Conservation (phyloP, 1,284 basidiomycete genomes). For the Tilletia horrida region DNA sequence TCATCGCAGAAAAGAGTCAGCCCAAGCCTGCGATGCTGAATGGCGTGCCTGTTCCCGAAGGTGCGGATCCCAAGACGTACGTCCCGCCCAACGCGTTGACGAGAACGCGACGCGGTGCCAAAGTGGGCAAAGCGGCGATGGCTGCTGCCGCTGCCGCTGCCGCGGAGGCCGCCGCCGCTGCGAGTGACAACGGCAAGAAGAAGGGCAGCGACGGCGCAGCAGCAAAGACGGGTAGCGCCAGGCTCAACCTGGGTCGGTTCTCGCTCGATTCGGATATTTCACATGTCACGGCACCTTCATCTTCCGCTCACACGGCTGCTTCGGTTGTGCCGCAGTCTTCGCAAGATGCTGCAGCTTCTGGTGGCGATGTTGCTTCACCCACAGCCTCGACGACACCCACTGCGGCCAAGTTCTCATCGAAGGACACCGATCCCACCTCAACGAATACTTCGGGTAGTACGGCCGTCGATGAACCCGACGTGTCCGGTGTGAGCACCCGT, state of each 20-base stretch:
- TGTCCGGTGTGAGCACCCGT: too few relatives aligned
- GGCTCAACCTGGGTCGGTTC: neutral
- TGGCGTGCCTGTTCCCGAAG: constrained; percentile 4
- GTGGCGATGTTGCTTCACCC: neutral
- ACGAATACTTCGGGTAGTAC: too few relatives aligned
- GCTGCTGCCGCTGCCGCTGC: too few relatives aligned
- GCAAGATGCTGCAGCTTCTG: neutral
- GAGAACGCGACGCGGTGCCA: constrained; percentile 20
- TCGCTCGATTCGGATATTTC: neutral
- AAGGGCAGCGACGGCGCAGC: neutral
- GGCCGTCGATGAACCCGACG: too few relatives aligned
- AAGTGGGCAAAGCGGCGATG: constrained; percentile 8
- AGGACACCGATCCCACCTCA: too few relatives aligned
- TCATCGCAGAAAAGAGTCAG: neutral
- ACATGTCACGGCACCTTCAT: neutral
- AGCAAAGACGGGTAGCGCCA: too few relatives aligned
- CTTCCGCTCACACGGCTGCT: constrained; percentile 26
- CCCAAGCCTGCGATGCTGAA: constrained; percentile 9
- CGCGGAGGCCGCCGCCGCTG: neutral
- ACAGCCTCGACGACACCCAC: constrained; percentile 26
- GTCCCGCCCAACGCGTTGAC: constrained; percentile 24
- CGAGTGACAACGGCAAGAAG: neutral
- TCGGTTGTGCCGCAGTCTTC: constrained; percentile 15
- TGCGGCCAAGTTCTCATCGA: constrained; percentile 26
- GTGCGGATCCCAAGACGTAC: constrained; percentile 23